Base-by-base conservation (phyloP, 352 stramenopile species). In the Phytophthora fragariaefolia region DNA sequence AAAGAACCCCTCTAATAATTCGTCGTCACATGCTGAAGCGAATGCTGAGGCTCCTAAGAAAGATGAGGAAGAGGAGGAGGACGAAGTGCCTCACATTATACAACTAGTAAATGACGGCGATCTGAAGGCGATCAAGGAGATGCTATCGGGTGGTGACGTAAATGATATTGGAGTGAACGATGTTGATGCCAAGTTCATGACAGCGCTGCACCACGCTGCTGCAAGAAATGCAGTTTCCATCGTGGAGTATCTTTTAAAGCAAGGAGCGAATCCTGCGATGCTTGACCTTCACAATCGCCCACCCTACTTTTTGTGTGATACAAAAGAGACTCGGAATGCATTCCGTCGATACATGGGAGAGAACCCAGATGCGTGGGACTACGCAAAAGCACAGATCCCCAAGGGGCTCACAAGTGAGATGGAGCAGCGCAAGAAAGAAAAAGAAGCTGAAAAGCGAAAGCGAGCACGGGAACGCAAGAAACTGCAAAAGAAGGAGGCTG, bases 401-500 rank as follows among this genome's bases (percentile, higher is more conserved):
- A 82, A 85, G 34, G 83, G 66, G 2, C 53, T 96, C 9, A 96
- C 89, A 18, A 79, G 77, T 51, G 85, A 92, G 36, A 93, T 94
- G 82, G 85, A 96, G 60, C 82, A 93, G 60, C 88, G 85, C 51
- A 91, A 93, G 59, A 93, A 90, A 42, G 82, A 95, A 62, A 95
- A 86, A 52, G 76, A 97, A 71, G 76, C 93, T 67, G 80, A 95
- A 83, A 98, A 97, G 71, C 83, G 90, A 28, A 79, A 81, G 3
- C 91, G 97, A 32, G 86, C 89, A 1, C 81, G 83, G 24, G 89
- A 97, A 49, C 91, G 95, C 58, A 98, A 98, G 81, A 96, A 98
- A 71, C 88, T 95, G 73, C 80, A 87, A 61, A 96, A 93, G 67
- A 83, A 85, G 55, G 80, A 94, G 36, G 85, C 86, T 36, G 76